These are phyloP conservation scores for Geoglossum glabrum DNA, from an alignment of 495 filamentous ascomycete genomes.

Conservation along the genomic window DNA sequence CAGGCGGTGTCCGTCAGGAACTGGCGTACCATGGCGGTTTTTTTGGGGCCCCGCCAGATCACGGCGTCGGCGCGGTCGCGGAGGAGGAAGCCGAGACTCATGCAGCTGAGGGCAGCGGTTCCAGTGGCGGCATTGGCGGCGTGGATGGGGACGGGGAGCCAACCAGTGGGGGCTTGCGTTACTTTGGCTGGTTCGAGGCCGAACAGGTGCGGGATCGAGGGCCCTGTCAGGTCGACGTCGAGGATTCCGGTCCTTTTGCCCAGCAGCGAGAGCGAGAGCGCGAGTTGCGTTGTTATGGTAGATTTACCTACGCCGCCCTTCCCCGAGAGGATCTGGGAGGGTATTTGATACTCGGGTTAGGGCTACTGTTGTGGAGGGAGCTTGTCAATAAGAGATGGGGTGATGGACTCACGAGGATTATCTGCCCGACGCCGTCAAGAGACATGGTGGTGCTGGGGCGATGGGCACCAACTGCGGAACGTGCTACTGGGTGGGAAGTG, in stretches of 20 bases:
- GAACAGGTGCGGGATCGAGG: slow-evolving; percentile 86
- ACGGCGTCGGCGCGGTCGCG: slow-evolving; percentile 69
- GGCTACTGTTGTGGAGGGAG: neutral
- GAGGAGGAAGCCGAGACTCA: slow-evolving; percentile 86
- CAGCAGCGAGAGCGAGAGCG: slow-evolving; percentile 66
- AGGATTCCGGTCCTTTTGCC: slow-evolving; percentile 83
- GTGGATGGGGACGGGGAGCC: slow-evolving; percentile 75
- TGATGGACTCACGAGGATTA: slow-evolving; percentile 13
- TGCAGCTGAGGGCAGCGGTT: slow-evolving; percentile 56
- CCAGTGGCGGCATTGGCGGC: slow-evolving; percentile 19
- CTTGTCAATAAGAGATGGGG: slow-evolving; percentile 2
- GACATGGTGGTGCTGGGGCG: slow-evolving; percentile 14
- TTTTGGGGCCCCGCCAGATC: slow-evolving; percentile 94
- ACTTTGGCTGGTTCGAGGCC: slow-evolving; percentile 77
- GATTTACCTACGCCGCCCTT: slow-evolving; percentile 98
- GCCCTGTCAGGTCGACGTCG: slow-evolving; percentile 89
- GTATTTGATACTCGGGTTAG: neutral
- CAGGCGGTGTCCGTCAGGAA: slow-evolving; percentile 87
- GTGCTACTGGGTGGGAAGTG: no score
- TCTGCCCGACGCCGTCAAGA: slow-evolving; percentile 20
- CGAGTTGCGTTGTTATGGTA: slow-evolving; percentile 85
- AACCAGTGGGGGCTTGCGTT: slow-evolving; percentile 70
- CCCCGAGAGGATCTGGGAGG: slow-evolving; percentile 60
- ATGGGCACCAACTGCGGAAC: neutral
- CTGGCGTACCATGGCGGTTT: slow-evolving; percentile 96